Evolutionary conservation across 305 asterid genomes (phyloP).

Genomic region (Galium porrigens): DNA sequence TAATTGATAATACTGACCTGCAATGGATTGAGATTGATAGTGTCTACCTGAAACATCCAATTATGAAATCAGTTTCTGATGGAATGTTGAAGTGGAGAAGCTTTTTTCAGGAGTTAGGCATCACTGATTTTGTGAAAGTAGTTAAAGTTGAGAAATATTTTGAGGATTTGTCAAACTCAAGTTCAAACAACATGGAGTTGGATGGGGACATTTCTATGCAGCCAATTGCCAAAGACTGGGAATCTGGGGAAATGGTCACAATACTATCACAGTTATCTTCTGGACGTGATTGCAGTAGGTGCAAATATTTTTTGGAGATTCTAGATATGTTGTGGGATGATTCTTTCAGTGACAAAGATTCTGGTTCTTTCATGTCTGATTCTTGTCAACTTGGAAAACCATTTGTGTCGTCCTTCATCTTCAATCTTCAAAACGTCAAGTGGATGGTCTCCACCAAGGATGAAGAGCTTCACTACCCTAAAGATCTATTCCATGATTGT

Average conservation of each 20-base stretch:
- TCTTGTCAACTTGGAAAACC: slow-evolving; percentile 37
- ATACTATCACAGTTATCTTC: slow-evolving; percentile 46
- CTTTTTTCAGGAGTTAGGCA: slow-evolving; percentile 55
- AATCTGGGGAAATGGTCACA: slow-evolving; percentile 51
- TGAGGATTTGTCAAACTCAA: slow-evolving; percentile 26
- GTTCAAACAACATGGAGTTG: slow-evolving; percentile 24
- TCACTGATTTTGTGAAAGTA: slow-evolving; percentile 63
- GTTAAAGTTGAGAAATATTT: slow-evolving; percentile 44
- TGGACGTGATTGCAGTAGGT: slow-evolving; percentile 39
- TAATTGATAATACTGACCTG: slow-evolving; percentile 40
- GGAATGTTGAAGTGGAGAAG: slow-evolving; percentile 68
- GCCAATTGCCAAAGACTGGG: slow-evolving; percentile 50
- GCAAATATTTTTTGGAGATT: slow-evolving; percentile 60
- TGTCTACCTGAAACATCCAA: slow-evolving; percentile 50
- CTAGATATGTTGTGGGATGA: slow-evolving; percentile 82
- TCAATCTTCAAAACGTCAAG: slow-evolving; percentile 39
- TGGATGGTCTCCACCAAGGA: slow-evolving; percentile 57
- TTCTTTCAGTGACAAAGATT: slow-evolving; percentile 46
- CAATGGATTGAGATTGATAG: slow-evolving; percentile 59
- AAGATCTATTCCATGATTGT: slow-evolving; percentile 70
- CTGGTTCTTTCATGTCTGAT: slow-evolving; percentile 32
- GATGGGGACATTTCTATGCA: slow-evolving; percentile 26
- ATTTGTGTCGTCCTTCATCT: slow-evolving; percentile 40
- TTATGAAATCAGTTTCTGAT: slow-evolving; percentile 42
- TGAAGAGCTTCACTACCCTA: slow-evolving; percentile 49